Evolutionary conservation across 1,284 basidiomycete species (phyloP).

Genomic region (Fomitiporia mediterranea): DNA sequence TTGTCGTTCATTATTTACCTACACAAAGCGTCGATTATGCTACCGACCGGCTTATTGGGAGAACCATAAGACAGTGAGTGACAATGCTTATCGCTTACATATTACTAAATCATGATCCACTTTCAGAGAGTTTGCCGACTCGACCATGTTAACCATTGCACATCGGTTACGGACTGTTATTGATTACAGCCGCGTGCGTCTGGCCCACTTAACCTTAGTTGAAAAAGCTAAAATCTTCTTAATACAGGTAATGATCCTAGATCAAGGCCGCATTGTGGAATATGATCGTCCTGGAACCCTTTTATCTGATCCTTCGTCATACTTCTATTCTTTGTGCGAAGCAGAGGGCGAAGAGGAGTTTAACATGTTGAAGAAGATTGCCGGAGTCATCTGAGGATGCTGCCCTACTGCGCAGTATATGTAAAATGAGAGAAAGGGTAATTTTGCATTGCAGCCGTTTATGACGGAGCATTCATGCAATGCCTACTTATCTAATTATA

Average conservation of each 20-base stretch:
- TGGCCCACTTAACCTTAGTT: constrained; percentile 2
- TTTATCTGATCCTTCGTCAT: constrained; percentile 59
- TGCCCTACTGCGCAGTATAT: too few species aligned
- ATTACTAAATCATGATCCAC: constrained; percentile 30
- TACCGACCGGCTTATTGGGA: constrained; percentile 68
- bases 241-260: constrained; percentile 79
- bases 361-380: constrained; percentile 62
- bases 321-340: constrained; percentile 76
- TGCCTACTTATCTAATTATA: too few species aligned
- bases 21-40: constrained; percentile 67
- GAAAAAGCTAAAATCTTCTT: constrained; percentile 3
- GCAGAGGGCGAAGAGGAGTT: constrained; percentile 82
- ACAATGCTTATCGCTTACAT: constrained; percentile 23
- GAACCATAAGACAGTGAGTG: constrained; percentile 64
- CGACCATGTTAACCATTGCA: constrained; percentile 57
- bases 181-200: constrained; percentile 50
- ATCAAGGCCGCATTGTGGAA: constrained; percentile 80
- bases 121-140: constrained; percentile 48
- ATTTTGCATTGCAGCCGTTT: too few species aligned
- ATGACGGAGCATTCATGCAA: too few species aligned
- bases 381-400: constrained; percentile 32
- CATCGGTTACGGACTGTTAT: constrained; percentile 65
- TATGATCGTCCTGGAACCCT: constrained; percentile 74
- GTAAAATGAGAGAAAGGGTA: too few species aligned
- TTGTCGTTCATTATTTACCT: too few species aligned